Evolutionary conservation across 1,139 yeast species (phyloP), one percentile per base, ranked within the genome.

Genomic region (Pichia sp.): DNA sequence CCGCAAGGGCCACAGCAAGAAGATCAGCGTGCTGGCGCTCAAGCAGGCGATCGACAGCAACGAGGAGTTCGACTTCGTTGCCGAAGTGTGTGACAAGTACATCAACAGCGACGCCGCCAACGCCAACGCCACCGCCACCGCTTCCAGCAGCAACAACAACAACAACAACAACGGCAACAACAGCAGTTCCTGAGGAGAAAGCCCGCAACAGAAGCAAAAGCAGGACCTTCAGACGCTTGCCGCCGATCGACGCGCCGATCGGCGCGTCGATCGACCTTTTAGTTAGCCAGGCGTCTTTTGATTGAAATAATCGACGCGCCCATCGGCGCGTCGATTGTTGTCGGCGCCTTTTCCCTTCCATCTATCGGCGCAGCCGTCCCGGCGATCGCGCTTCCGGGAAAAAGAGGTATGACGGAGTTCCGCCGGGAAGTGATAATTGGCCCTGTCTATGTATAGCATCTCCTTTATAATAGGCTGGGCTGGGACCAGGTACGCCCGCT

Each of bases 61-160:
- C 55, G 99, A 93, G 69, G 92, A 87, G 68, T 93, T 93, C 72
- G 99, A 93, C 72, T 93, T 93, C 66, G 57, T 66, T 2, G 62
- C 62, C 8, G 70, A 64, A 6, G 62, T 67, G 4, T 65, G 69
- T 49, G 70, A 65, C 52, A 65, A 65, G 54, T 61, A 64, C 43
- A 13, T 47, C 41, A 31, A 31, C 8, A 29, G 16, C n/a, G 19
- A 8, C 40, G 23, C 13, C 41, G 23, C 10, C n/a, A 32, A 34
- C 30, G 5, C 38, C 41, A 46, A 23, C 26, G 26, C 26, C 26
- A 23, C 26, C 26, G 26, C 26, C 26, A 23, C 26, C 26, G 26
- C 26, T 23, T 23, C 40, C 10, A 5, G 42, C n/a, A 16, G 29
- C 23, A 29, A 19, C 36, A 32, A 32, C 36, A 32, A 32, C 36